Evolutionary conservation across 352 stramenopile species (phyloP).

Genomic region (Phytophthora fragariaefolia): DNA sequence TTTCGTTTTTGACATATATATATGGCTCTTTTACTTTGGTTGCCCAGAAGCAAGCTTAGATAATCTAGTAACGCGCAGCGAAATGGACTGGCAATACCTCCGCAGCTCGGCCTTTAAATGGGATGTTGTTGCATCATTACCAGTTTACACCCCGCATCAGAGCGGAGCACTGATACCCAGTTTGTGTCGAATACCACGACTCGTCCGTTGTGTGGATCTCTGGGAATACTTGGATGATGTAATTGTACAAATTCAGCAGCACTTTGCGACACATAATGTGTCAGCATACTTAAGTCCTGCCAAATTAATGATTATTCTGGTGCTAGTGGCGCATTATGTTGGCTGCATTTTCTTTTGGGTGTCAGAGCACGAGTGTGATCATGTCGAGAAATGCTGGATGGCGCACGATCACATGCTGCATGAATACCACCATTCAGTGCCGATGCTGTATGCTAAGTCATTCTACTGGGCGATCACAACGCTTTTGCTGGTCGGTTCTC

Average conservation of each 20-base stretch:
- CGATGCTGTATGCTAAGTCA: constrained; percentile 61
- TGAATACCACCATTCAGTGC: constrained; percentile 56
- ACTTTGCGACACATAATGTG: constrained; percentile 69
- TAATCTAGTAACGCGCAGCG: constrained; percentile 53
- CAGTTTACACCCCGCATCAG: constrained; percentile 45
- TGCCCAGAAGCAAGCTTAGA: constrained; percentile 44
- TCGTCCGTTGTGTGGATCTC: constrained; percentile 60
- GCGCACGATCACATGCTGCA: constrained; percentile 65
- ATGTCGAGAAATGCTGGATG: constrained; percentile 62
- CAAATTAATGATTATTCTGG: constrained; percentile 76
- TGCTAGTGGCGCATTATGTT: constrained; percentile 66
- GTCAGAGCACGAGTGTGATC: constrained; percentile 61
- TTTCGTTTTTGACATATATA: constrained; percentile 70
- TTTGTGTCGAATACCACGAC: constrained; percentile 59
- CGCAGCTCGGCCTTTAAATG: constrained; percentile 53
- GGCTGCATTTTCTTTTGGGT: constrained; percentile 78
- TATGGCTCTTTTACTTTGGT: constrained; percentile 73
- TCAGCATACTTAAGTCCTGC: constrained; percentile 71
- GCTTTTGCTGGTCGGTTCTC: constrained; percentile 61
- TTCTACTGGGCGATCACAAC: constrained; percentile 84
- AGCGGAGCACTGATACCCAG: constrained; percentile 40
- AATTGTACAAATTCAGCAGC: constrained; percentile 76
- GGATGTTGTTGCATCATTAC: constrained; percentile 61
- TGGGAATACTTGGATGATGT: constrained; percentile 66
- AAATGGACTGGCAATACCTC: constrained; percentile 43